Evolutionary conservation across 192 early-diverging fungal genomes (phyloP), one percentile per base, ranked within the genome.

Genomic region (Backusella tuberculispora): DNA sequence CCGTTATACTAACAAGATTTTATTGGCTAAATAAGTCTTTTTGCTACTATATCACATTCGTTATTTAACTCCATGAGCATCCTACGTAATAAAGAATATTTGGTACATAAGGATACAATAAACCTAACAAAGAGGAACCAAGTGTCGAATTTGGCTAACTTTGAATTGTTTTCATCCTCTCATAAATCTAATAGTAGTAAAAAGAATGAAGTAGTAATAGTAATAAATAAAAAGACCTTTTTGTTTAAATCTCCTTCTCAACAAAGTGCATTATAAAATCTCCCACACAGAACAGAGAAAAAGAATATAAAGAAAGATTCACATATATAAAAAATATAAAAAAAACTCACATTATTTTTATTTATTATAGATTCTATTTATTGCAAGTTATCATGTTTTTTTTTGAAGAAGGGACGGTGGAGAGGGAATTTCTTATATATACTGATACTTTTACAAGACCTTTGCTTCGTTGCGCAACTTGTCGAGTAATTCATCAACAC

Each of bases 401-500:
- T 34, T 34, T 34, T 34, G 29, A 34, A 34, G 29, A 34, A 34
- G 29, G 21, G 53, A 60, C 24, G 53, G 19, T 12, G 21, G 13
- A n/a, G 21, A 24, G 24, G 21, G 4, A 24, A 5, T 3, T 43
- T 43, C 42, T 9, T 43, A 26, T 60, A 60, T 60, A 60, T 60
- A 60, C 29, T 71, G 15, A 21, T 34, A 34, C 2, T 34, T 15
- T 84, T 89, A 94, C 65, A 94, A 80, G 4, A 92, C 92, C 75
- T 88, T 87, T 76, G 91, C 89, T 77, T 94, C 92, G 86, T 89
- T 90, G 83, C 91, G 93, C 67, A 96, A 90, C 90, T 96, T 96
- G 78, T 91, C 88, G 69, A 96, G 78, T 70, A 96, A 88, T 71
- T 96, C 98, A 84, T 99, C 98, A 26, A 99, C 98, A 68, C 85